A percentile compares a stretch with the other conserved stretches of the same genome.
Conservation (phyloP, 2,329 filamentous ascomycete genomes). For the Aspergillus ruber region DNA sequence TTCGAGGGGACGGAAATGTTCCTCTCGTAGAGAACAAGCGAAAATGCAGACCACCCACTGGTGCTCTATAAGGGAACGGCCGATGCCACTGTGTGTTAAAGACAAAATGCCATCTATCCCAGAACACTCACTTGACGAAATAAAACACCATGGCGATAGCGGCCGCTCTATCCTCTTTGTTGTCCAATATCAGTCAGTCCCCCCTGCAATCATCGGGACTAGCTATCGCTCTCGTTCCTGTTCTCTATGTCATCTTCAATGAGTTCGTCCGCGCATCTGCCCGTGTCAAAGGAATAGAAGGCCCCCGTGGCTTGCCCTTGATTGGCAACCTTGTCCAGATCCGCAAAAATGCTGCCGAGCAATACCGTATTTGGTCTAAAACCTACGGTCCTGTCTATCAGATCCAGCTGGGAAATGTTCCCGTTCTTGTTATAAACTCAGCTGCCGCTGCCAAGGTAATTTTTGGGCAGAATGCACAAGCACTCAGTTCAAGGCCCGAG, state of each 20-base stretch:
- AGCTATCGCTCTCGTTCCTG: conserved; percentile 21
- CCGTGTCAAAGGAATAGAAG: conserved; percentile 43
- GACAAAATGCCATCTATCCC: neutral
- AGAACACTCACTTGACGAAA: neutral
- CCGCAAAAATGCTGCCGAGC: conserved; percentile 49
- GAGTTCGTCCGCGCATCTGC: conserved; percentile 43
- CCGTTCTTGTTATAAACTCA: conserved; percentile 52
- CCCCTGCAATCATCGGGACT: conserved; percentile 17
- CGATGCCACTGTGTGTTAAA: neutral
- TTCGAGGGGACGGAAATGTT: conserved; percentile 16
- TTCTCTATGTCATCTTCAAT: conserved; percentile 45
- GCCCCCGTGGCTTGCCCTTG: conserved; percentile 47
- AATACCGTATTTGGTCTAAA: conserved; percentile 51
- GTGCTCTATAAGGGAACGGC: neutral
- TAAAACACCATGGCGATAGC: conserved; percentile 22
- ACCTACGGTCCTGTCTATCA: conserved; percentile 50
- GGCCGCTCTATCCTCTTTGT: conserved; percentile 15
- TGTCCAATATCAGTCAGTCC: conserved; percentile 11
- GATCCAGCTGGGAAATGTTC: conserved; percentile 52
- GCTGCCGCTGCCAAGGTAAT: conserved; percentile 46
- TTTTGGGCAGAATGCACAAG: conserved; percentile 49
- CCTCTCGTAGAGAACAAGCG: conserved; percentile 6
- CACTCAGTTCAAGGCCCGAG: conserved; percentile 50
- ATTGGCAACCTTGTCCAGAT: conserved; percentile 54
- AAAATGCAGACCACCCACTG: neutral